Base-by-base conservation (phyloP, 768 basidiomycete genomes). In the Mrakia frigida region DNA sequence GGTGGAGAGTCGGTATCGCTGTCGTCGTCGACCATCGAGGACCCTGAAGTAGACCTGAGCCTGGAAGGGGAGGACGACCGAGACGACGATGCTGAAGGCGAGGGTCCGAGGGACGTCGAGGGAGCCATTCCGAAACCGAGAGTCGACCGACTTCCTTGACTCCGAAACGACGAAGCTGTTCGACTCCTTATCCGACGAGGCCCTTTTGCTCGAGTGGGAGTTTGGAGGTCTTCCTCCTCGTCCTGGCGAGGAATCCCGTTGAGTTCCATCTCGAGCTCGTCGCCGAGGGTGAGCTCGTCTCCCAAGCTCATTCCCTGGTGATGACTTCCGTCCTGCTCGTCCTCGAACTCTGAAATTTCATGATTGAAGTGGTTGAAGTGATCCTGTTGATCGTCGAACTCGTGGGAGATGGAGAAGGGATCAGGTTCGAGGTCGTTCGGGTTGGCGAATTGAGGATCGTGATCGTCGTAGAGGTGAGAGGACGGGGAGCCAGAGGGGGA, bases 1-100 rank as follows among this genome's bases (percentile, higher is more conserved):
- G 46, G 43, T 23, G 69, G 69, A 14, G 69, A 70, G 69, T 70
- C 43, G n/a, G 69, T 50, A 14, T 52, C 69, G 33, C 31, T 28
- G 28, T 70, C 46, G 41, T 70, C 50, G n/a, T 70, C 69, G 25
- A 39, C 21, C 25, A 25, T 25, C 9, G 65, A 68, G 5, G 65
- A 68, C 21, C 25, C 25, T 3, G 65, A 41, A 6, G 65, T 41
- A 0, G 65, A 68, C 25, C 65, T 35, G 37, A 68, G 31, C 25
- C n/a, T 14, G 21, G 65, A 39, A 35, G 65, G 35, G n/a, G 65
- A 39, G 7, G 37, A 41, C 0, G 65, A 68, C 18, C 65, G 65
- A 9, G 65, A 68, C 18, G 65, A 68, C 35, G 65, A 68, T 1
- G 65, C 18, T 23, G 33, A 39, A 25, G 65, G 33, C 11, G 59